phyloP scores from a whole-genome alignment of 305 asterid genomes.

The Withania somnifera region DNA sequence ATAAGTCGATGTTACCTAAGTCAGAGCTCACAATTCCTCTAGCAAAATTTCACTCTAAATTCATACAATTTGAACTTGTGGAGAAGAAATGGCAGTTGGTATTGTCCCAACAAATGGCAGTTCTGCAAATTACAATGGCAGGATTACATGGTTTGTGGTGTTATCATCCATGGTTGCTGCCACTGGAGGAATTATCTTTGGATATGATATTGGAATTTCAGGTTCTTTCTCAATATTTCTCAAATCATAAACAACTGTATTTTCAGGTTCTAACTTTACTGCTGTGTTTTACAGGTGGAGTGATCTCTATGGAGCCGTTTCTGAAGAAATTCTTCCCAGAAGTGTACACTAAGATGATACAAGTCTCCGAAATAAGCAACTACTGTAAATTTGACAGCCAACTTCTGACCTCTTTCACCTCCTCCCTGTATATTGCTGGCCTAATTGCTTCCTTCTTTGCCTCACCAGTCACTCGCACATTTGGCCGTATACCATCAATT shows the following conservation, averaged over 20 bases:
- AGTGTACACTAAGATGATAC: conserved; percentile 36
- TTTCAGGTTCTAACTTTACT: neutral
- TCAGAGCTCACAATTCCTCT: neutral
- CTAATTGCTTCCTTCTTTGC: conserved; percentile 55
- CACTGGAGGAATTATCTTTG: conserved; percentile 46
- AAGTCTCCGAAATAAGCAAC: conserved; percentile 32
- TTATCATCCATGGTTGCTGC: conserved; percentile 46
- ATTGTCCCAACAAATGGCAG: conserved; percentile 14
- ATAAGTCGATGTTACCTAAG: neutral
- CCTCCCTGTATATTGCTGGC: conserved; percentile 64
- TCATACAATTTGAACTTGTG: neutral
- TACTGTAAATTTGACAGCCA: conserved; percentile 79
- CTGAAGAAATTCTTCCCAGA: conserved; percentile 46
- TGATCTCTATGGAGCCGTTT: conserved; percentile 68
- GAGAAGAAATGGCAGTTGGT: conserved; percentile 27
- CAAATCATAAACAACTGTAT: no score
- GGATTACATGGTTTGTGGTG: conserved; percentile 35
- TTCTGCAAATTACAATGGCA: conserved; percentile 25
- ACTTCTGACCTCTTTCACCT: conserved; percentile 55
- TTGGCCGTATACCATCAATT: conserved; percentile 44
- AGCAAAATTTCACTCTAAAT: no score
- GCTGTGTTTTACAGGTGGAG: conserved; percentile 44
- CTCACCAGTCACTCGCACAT: conserved; percentile 36
- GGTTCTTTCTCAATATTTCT: conserved; percentile 26
- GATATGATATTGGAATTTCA: conserved; percentile 50